Evolutionary conservation across 306 rosid genomes (phyloP), one percentile per base, ranked within the genome.

Genomic region (Psophocarpus tetragonolobus): DNA sequence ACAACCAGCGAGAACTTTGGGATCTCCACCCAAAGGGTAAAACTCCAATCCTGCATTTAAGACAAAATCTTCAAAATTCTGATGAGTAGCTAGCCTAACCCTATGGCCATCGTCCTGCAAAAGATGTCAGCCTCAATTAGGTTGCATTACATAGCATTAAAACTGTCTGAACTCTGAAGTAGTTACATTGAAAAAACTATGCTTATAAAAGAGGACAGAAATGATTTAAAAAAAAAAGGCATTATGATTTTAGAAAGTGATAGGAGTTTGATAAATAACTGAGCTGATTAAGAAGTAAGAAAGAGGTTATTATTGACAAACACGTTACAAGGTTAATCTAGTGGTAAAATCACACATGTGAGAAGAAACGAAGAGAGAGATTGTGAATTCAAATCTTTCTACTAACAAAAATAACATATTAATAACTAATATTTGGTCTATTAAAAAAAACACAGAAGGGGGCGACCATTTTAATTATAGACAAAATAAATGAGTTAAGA

Each of bases 1-100:
- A 95, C 98, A 95, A 36, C 87, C 97, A 75, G 98, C 98, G 72
- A 95, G 98, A 88, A 95, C 88, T 91, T 92, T 92, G 58, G 98
- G 97, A 85, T 95, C 98, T 81, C 98, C 97, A 67, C 98, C 97
- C 75, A 95, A 82, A 67, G 97, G 93, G 87, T 45, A 95, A 89
- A 92, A 91, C 81, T 95, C 98, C 92, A 95, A 83, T 62, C 98
- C 98, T 68, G 91, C 89, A 63, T 84, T 68, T 81, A 89, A 83
- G 71, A 95, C 91, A 77, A 92, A 95, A 75, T 95, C 98, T 86
- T 89, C 92, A 79, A 95, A 95, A 83, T 92, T 95, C 74, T 87
- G 89, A 85, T 95, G 98, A 56, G 93, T 92, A 45, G 98, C 98
- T 67, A 92, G 86, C 90, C 98, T 89, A 85, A 95, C 89, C 75